A percentile compares a stretch with the other conserved stretches of the same genome.
Conservation (phyloP, 75 land plant species). For the Selaginella tamariscina region DNA sequence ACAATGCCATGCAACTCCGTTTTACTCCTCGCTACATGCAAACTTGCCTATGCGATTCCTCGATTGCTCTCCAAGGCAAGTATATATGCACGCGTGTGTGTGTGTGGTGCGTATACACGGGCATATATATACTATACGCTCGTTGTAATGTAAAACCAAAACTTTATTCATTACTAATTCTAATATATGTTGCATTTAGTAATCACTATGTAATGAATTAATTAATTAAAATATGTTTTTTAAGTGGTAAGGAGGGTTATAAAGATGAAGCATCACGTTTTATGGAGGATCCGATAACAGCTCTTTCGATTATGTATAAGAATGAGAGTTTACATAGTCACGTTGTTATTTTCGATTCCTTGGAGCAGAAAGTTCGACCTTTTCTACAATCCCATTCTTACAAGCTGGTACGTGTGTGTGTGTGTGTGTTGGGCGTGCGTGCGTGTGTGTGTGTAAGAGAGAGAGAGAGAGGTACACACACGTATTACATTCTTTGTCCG, state of each 20-base stretch:
- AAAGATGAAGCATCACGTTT: slow-evolving; percentile 76
- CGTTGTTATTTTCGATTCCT: slow-evolving; percentile 64
- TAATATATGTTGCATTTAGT: neutral
- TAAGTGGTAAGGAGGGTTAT: slow-evolving; percentile 43
- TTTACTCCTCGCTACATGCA: slow-evolving; percentile 63
- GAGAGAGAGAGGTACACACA: neutral
- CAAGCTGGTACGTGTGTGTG: slow-evolving; percentile 35
- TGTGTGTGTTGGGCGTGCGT: neutral
- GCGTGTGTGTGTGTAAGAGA: too few species aligned
- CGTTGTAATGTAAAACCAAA: neutral
- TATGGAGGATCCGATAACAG: slow-evolving; percentile 47
- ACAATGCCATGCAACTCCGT: slow-evolving; percentile 96
- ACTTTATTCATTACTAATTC: neutral
- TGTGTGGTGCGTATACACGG: neutral
- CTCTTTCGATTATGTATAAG: slow-evolving; percentile 29
- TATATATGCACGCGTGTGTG: neutral
- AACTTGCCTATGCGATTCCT: slow-evolving; percentile 75
- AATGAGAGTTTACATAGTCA: slow-evolving; percentile 53
- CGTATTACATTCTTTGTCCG: neutral
- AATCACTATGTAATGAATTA: neutral
- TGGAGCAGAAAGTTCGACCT: slow-evolving; percentile 41
- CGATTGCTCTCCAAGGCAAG: slow-evolving; percentile 89
- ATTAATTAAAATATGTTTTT: slow-evolving; percentile 3
- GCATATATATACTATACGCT: too few species aligned
- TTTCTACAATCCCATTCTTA: slow-evolving; percentile 43